Evolutionary conservation across 1,284 basidiomycete genomes (phyloP), one percentile per base, ranked within the genome.

Genomic region (Puccinia sorghi): DNA sequence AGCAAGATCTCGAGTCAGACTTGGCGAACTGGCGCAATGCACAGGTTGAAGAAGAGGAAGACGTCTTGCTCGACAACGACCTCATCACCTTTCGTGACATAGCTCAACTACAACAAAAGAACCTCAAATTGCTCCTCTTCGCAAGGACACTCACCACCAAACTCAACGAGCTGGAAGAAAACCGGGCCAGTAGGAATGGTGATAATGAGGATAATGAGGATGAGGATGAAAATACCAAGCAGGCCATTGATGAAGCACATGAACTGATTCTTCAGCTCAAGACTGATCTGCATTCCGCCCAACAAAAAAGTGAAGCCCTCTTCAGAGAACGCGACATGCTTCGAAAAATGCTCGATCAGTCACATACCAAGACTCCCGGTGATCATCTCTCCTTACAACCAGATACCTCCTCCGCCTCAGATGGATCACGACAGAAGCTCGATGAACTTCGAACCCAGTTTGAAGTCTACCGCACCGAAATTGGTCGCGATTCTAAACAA

Each of bases 1-100:
- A 84, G 39, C 82, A 82, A 69, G 83, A 82, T 71, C 82, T 84
- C 5, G 81, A 82, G 13, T 84, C 84, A 74, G 83, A 85, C 17
- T 81, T 84, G 22, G 84, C 87, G 82, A 84, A 83, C 39, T 67
- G 88, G 32, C 81, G 71, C 17, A 57, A 41, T 57, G 82, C 88
- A 6, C 88, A 88, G 1, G 87, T 89, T 72, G 88, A 89, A 80
- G 90, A 90, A 39, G 83, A 83, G 66, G 84, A 83, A 43, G 90
- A 94, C 81, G 86, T 87, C 0, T 89, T 98, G 81, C 96, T 98
- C 84, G 92, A 93, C 27, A 92, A 92, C 83, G 89, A 94, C 82
- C 89, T 99, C 15, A 92, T 98, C 64, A 89, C 93, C 37, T 99
- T 95, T 89, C 88, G 88, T 64, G 92, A 90, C 0, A 89, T 98